phyloP scores from a whole-genome alignment of 306 rosid species.

The Prunus salicina region DNA sequence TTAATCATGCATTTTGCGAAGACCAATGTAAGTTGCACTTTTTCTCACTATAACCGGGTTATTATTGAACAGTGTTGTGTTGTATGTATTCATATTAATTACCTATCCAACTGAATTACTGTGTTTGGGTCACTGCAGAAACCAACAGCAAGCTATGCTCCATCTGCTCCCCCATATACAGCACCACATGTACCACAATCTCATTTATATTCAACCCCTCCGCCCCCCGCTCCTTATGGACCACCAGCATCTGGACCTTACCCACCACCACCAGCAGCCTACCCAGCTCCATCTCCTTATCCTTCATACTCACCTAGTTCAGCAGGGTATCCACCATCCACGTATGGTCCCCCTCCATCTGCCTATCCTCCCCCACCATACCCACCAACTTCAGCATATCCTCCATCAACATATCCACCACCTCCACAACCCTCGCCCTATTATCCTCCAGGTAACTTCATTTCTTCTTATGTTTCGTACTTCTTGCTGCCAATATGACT shows the following conservation, averaged over 20 bases:
- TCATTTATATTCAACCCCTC: conserved; percentile 33
- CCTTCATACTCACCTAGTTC: conserved; percentile 23
- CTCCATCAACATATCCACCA: conserved; percentile 40
- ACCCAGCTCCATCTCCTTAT: conserved; percentile 29
- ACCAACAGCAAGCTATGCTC: conserved; percentile 32
- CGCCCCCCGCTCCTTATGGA: conserved; percentile 28
- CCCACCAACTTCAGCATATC: conserved; percentile 27
- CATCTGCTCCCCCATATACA: conserved; percentile 56
- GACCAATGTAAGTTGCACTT: conserved; percentile 37
- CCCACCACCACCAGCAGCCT: conserved; percentile 30
- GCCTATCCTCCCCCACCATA: conserved; percentile 30
- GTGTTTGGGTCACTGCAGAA: conserved; percentile 32
- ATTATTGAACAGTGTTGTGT: not conserved
- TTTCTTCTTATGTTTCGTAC: not conserved
- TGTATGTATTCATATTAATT: not conserved
- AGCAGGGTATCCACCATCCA: conserved; percentile 32
- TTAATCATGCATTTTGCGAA: conserved; percentile 36
- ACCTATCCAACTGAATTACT: not conserved
- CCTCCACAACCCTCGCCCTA: conserved; percentile 43
- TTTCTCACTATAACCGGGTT: not conserved
- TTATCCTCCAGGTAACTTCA: conserved; percentile 45
- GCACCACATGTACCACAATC: conserved; percentile 25
- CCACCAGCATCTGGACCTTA: conserved; percentile 33
- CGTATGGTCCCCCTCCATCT: conserved; percentile 12
- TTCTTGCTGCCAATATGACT: not conserved